A percentile compares a stretch with the other conserved stretches of the same genome.
These are phyloP conservation scores for Amaranthus palmeri DNA, from an alignment of 148 eudicot species.

Conservation along the genomic window DNA sequence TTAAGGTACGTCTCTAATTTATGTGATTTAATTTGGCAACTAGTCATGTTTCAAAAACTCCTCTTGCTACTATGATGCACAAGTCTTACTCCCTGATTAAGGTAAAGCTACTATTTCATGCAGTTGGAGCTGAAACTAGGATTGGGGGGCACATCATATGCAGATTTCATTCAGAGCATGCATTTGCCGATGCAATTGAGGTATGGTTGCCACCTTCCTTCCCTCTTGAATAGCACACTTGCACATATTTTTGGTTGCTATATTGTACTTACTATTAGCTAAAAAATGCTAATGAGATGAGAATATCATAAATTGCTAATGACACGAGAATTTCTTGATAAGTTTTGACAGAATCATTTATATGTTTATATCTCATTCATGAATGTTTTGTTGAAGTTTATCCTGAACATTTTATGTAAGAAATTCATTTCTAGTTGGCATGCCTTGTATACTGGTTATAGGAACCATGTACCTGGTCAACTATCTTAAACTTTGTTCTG, in stretches of 20 bases:
- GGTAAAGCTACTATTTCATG: neutral
- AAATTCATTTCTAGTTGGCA: too few species aligned
- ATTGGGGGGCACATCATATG: conserved; percentile 82
- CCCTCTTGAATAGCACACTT: neutral
- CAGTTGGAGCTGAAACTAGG: conserved; percentile 93
- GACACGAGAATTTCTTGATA: too few species aligned
- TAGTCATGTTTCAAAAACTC: neutral
- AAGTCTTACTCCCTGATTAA: neutral
- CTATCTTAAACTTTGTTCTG: too few species aligned
- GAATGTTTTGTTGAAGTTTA: too few species aligned
- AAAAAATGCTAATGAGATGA: too few species aligned
- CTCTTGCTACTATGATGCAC: neutral
- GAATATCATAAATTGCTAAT: too few species aligned
- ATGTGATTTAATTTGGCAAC: neutral
- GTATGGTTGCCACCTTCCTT: conserved; percentile 27
- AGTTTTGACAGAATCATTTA: too few species aligned
- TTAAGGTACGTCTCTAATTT: neutral
- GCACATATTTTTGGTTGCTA: neutral
- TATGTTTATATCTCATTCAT: too few species aligned
- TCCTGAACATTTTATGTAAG: too few species aligned
- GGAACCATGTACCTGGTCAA: too few species aligned
- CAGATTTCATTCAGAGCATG: conserved; percentile 72
- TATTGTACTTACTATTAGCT: neutral
- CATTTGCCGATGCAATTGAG: conserved; percentile 94
- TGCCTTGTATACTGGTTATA: too few species aligned